Evolutionary conservation across 2,329 filamentous ascomycete genomes (phyloP).

Genomic region (Rutstroemia sydowiana): DNA sequence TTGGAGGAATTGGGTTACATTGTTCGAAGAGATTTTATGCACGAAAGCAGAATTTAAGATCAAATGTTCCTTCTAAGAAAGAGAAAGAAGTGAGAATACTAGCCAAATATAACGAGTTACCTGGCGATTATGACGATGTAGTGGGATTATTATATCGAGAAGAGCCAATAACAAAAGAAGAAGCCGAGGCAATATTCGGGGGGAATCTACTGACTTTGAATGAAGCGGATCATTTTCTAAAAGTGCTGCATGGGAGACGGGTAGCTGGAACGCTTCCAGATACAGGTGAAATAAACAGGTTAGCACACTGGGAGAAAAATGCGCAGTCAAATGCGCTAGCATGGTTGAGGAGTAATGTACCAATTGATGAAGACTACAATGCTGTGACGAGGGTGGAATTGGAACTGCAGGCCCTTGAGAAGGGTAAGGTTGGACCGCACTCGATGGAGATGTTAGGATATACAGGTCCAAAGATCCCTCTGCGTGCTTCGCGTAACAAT

Average conservation of each 20-base stretch:
- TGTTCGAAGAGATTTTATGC: conserved; percentile 8
- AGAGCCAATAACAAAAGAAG: conserved; percentile 40
- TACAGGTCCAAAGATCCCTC: neutral
- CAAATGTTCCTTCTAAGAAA: neutral
- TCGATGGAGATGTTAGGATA: conserved; percentile 20
- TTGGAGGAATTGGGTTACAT: neutral
- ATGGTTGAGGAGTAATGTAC: conserved; percentile 47
- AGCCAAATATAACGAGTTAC: conserved; percentile 51
- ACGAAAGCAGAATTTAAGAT: neutral
- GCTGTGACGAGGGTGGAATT: conserved; percentile 56
- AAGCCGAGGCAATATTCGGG: conserved; percentile 45
- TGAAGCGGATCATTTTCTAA: conserved; percentile 46
- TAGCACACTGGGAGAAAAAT: conserved; percentile 12
- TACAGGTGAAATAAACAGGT: conserved; percentile 36
- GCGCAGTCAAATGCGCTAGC: conserved; percentile 42
- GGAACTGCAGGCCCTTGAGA: conserved; percentile 48
- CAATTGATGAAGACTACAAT: conserved; percentile 54
- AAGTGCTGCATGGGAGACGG: conserved; percentile 54
- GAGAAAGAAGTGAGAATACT: conserved; percentile 32
- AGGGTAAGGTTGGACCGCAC: conserved; percentile 18
- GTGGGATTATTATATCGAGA: conserved; percentile 46
- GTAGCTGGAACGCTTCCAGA: conserved; percentile 58
- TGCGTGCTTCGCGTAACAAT: neutral
- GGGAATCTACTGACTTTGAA: conserved; percentile 36
- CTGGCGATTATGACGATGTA: conserved; percentile 47